Evolutionary conservation across 108 stramenopile genomes (phyloP).

Genomic region (Epipyxis sp.): DNA sequence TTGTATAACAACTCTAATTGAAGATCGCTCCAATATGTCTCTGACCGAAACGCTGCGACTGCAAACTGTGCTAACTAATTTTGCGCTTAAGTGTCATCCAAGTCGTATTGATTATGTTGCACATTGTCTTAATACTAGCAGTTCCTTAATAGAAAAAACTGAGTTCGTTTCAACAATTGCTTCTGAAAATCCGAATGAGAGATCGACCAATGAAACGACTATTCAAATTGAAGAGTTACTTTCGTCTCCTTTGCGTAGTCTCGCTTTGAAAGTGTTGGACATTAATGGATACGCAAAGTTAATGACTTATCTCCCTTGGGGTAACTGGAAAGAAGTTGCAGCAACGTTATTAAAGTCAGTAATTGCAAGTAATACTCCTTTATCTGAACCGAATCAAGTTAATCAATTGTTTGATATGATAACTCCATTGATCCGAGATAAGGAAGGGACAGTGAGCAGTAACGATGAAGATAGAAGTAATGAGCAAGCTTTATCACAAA

Average conservation of each 20-base stretch:
- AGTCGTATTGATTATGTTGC: conserved; percentile 76
- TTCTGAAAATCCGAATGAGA: neutral
- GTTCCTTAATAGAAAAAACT: conserved; percentile 54
- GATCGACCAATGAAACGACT: conserved; percentile 64
- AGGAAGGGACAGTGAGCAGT: conserved; percentile 33
- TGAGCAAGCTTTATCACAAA: conserved; percentile 16
- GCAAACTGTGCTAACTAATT: conserved; percentile 78
- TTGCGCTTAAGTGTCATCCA: conserved; percentile 85
- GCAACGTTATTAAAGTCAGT: conserved; percentile 63
- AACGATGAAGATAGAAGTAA: conserved; percentile 33
- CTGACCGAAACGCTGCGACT: conserved; percentile 79
- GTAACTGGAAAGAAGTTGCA: conserved; percentile 73
- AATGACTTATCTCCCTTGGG: conserved; percentile 82
- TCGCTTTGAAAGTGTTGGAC: conserved; percentile 73
- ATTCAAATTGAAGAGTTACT: conserved; percentile 80
- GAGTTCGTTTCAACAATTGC: conserved; percentile 2
- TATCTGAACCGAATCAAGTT: conserved; percentile 56
- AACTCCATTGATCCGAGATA: conserved; percentile 76
- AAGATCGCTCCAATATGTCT: conserved; percentile 62
- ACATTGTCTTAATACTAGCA: conserved; percentile 71
- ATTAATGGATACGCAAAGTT: conserved; percentile 71
- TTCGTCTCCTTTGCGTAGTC: conserved; percentile 68
- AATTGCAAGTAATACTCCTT: conserved; percentile 28
- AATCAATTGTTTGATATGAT: conserved; percentile 77
- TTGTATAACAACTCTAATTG: conserved; percentile 77